Base-by-base conservation (phyloP, 768 basidiomycete genomes). In the Hygrophorus pudorinus region DNA sequence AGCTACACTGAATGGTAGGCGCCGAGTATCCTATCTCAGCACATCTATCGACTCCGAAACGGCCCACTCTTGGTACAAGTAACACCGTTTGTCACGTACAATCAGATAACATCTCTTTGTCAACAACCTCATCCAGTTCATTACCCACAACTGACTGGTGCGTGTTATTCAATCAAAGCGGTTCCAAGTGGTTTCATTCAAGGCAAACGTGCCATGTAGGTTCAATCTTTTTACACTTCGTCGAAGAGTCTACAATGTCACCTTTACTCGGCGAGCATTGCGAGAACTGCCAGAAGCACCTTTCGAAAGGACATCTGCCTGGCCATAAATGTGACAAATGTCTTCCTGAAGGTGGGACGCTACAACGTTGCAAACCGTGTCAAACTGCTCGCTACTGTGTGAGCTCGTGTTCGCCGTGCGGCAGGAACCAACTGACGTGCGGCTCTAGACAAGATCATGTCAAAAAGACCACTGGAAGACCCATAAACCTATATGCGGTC, bases 401-500 rank as follows among this genome's bases (percentile, higher is more conserved):
- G 20, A 17, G 45, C 16, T 2, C 21, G 17, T 13, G 8, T 31
- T 29, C 24, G n/a, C 10, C 14, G 32, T 41, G 6, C 28, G 12
- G 3, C 13, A 4, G n/a, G 7, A 41, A 13, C n/a, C 16, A 6
- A 41, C 30, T 32, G 5, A 34, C 36, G 24, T 30, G 9, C 18
- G n/a, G 5, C 16, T 12, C 20, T 24, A 48, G 49, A 43, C 49
- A 3, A 45, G 43, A 28, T 45, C 43, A 28, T 50, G 49, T 27
- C 49, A 50, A 35, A 49, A 43, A 33, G 45, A 40, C 3, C 48
- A 49, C 44, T 49, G 48, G 48, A 49, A 46, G 32, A 29, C 17
- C 28, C 44, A 49, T 32, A 49, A 49, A 32, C 48, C 42, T 18
- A 24, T 41, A 38, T 49, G 48, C 29, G 24, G 18, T 6, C n/a